These are phyloP conservation scores for Monilinia fructicola DNA, from an alignment of 2,329 filamentous ascomycete species.

Conservation along the genomic window DNA sequence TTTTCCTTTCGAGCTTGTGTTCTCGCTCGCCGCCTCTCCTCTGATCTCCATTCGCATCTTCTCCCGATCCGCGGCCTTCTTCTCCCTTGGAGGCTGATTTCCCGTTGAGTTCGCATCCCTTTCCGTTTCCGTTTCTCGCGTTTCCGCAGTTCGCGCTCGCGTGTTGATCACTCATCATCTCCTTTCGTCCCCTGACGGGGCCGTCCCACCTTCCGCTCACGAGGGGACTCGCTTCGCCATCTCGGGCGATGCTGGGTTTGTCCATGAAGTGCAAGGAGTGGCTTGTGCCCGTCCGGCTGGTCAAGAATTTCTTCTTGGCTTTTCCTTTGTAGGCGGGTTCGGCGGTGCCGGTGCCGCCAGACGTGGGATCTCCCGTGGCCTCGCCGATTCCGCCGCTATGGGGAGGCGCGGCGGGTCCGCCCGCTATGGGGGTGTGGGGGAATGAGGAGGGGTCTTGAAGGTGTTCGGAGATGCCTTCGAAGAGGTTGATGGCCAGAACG, in stretches of 20 bases:
- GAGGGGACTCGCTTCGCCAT: constrained; percentile 25
- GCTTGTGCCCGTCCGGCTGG: constrained; percentile 28
- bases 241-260: constrained; percentile 13
- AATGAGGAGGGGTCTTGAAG: constrained; percentile 31
- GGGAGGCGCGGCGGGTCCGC: constrained; percentile 17
- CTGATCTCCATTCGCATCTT: background rate
- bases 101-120: constrained; percentile 27
- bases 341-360: background rate
- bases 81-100: constrained; percentile 25
- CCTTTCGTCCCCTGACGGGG: background rate
- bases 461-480: constrained; percentile 45
- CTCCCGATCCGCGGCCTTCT: constrained; percentile 13
- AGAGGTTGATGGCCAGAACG: constrained; percentile 62
- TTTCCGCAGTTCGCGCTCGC: constrained; percentile 1
- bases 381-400: constrained; percentile 5
- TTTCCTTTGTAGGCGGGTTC: constrained; percentile 18
- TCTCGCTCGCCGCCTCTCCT: constrained; percentile 4
- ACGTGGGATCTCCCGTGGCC: background rate
- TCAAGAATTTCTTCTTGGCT: constrained; percentile 26
- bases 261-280: constrained; percentile 29
- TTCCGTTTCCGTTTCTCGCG: constrained; percentile 4
- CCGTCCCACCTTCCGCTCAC: constrained; percentile 3
- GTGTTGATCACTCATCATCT: background rate
- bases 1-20: constrained; percentile 48
- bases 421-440: constrained; percentile 20